phyloP scores from a whole-genome alignment of 202 grass and related monocot genomes.

The Carex sylvatica region DNA sequence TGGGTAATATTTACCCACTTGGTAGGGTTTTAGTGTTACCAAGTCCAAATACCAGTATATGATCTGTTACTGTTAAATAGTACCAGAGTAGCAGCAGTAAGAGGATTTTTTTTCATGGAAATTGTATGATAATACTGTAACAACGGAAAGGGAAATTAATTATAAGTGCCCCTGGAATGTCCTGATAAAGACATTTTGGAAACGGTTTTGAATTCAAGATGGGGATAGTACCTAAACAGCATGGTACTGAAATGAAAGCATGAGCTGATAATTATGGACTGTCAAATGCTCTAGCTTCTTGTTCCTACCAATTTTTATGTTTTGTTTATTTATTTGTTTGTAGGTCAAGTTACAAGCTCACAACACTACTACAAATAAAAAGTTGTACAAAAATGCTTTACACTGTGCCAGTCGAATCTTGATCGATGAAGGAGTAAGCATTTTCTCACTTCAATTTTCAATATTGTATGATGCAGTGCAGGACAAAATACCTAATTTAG shows the following conservation, averaged over 20 bases:
- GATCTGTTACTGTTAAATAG: neutral
- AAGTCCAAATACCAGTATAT: neutral
- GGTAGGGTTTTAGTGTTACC: neutral
- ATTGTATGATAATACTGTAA: neutral
- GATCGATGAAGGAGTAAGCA: slow-evolving; percentile 86
- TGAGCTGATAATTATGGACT: neutral
- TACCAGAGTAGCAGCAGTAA: neutral
- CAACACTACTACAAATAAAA: slow-evolving; percentile 72
- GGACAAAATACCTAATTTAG: neutral
- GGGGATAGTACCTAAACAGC: neutral
- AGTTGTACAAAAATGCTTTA: slow-evolving; percentile 76
- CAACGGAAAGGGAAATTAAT: neutral
- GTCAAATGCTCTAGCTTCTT: neutral
- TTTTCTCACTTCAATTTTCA: slow-evolving; percentile 8
- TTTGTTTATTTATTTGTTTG: neutral
- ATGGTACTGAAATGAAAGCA: neutral
- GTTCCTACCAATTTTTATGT: neutral
- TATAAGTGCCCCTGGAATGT: neutral
- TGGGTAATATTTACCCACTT: neutral
- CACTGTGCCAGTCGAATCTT: slow-evolving; percentile 80
- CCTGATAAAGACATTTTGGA: neutral
- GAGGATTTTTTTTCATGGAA: neutral
- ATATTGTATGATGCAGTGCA: slow-evolving; percentile 17
- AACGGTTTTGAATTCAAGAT: neutral
- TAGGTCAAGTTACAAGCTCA: slow-evolving; percentile 97